A percentile compares a stretch with the other conserved stretches of the same genome.
Conservation (phyloP, 345 rosid species). For the Salix suchowensis region DNA sequence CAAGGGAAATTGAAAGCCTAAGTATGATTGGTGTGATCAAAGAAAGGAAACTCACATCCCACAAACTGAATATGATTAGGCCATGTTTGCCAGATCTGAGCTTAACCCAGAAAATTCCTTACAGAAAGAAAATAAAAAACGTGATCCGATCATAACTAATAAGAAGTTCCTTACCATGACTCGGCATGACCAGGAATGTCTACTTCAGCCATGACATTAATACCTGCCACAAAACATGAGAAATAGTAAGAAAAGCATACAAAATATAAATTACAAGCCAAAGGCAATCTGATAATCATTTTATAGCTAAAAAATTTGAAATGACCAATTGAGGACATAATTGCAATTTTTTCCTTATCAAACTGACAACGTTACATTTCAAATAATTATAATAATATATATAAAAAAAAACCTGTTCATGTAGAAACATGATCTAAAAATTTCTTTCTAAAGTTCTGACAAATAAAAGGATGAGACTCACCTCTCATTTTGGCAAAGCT, state of each 20-base stretch:
- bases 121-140: not conserved
- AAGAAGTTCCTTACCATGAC: conserved; percentile 59
- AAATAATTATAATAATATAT: not conserved
- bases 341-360: not conserved
- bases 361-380: not conserved
- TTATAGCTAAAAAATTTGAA: not conserved
- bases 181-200: conserved; percentile 98
- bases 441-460: not conserved
- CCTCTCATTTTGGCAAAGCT: conserved; percentile 97
- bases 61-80: not conserved
- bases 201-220: conserved; percentile 87
- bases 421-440: not conserved
- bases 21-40: not conserved
- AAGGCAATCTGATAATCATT: not conserved
- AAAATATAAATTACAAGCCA: not conserved
- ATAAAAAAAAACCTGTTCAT: not conserved
- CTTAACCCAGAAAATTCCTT: not conserved
- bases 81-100: not conserved
- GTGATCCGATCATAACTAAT: not conserved
- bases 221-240: conserved; percentile 50
- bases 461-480: conserved; percentile 29
- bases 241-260: not conserved
- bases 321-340: not conserved
- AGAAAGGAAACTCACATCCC: not conserved
- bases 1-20: not conserved